phyloP scores from a whole-genome alignment of 768 basidiomycete species.

The Favolaschia claudopus region DNA sequence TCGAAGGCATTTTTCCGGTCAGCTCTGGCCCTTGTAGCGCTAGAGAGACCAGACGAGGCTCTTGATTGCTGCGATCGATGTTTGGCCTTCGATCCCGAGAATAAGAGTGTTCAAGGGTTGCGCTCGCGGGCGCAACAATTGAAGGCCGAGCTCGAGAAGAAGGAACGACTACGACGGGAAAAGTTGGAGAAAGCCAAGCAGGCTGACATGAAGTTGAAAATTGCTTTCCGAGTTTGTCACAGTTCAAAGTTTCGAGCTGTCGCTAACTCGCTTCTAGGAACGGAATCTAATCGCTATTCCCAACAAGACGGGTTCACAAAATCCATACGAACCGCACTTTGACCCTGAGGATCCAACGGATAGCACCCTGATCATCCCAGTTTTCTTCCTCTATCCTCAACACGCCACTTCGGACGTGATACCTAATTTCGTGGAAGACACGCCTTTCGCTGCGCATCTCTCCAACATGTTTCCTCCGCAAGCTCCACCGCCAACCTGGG shows the following conservation, averaged over 20 bases:
- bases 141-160: constrained; percentile 59
- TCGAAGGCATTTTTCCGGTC: constrained; percentile 92
- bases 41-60: constrained; percentile 82
- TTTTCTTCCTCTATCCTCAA: constrained; percentile 94
- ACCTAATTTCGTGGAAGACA: constrained; percentile 83
- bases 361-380: constrained; percentile 77
- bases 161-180: constrained; percentile 58
- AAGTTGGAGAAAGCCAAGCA: constrained; percentile 58
- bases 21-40: constrained; percentile 73
- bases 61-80: constrained; percentile 83
- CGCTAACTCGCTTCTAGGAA: constrained; percentile 53
- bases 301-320: constrained; percentile 59
- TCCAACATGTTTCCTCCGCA: constrained; percentile 84
- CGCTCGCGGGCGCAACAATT: constrained; percentile 54
- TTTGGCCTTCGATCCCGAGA: constrained; percentile 63
- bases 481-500: constrained; percentile 77
- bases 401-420: constrained; percentile 90
- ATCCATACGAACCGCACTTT: constrained; percentile 70
- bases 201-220: constrained; percentile 57
- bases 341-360: constrained; percentile 68
- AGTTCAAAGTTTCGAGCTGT: neutral
- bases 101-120: constrained; percentile 58
- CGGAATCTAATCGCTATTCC: constrained; percentile 71
- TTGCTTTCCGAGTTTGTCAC: constrained; percentile 69
- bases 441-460: constrained; percentile 82